phyloP scores from a whole-genome alignment of 2,329 filamentous ascomycete genomes.

The Myriosclerotinia scirpicola region DNA sequence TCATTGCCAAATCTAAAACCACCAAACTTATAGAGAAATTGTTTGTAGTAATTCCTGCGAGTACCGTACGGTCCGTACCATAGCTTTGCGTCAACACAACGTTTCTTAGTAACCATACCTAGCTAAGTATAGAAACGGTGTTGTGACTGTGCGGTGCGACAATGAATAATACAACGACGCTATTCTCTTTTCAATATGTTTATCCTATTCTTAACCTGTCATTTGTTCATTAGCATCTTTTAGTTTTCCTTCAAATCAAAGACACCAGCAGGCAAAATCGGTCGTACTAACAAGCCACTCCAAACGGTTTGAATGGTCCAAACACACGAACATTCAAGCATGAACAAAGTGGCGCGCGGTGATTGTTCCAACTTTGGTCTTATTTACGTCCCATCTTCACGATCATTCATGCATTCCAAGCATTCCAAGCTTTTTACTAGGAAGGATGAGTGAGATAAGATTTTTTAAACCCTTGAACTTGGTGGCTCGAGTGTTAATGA shows the following conservation, averaged over 20 bases:
- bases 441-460: conserved; percentile 13
- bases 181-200: conserved; percentile 5
- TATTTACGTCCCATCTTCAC: conserved; percentile 18
- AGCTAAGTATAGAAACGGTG: conserved; percentile 12
- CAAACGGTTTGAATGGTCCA: conserved; percentile 19
- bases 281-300: conserved; percentile 6
- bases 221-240: neutral
- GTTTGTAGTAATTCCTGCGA: conserved; percentile 10
- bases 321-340: conserved; percentile 9
- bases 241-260: neutral
- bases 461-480: conserved; percentile 8
- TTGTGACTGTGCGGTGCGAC: conserved; percentile 13
- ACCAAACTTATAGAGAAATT: neutral
- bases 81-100: conserved; percentile 18
- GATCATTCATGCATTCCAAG: conserved; percentile 20
- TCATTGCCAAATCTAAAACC: neutral
- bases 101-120: neutral
- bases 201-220: conserved; percentile 23
- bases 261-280: neutral
- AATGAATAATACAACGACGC: neutral
- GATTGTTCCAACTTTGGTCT: conserved; percentile 21
- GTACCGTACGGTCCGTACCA: neutral
- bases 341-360: conserved; percentile 23
- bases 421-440: conserved; percentile 12
- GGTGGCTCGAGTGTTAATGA: conserved; percentile 21